Evolutionary conservation across 2,329 filamentous ascomycete species (phyloP).

Genomic region (Calonectria pseudoreteaudii): DNA sequence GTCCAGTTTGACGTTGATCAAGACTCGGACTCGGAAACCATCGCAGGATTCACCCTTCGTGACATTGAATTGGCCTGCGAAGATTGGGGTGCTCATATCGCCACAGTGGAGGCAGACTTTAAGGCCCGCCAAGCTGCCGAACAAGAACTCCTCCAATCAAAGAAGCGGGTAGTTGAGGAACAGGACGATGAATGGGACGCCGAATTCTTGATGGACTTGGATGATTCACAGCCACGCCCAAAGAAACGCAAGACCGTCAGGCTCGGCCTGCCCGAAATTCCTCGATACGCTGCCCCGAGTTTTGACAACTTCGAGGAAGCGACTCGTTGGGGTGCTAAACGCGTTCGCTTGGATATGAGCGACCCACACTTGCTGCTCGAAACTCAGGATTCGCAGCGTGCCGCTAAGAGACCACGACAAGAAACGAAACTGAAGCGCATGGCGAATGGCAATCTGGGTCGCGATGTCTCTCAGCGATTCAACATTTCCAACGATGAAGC

Average conservation of each 20-base stretch:
- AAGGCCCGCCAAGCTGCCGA: slow-evolving; percentile 47
- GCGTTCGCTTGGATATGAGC: slow-evolving; percentile 85
- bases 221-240: slow-evolving; percentile 60
- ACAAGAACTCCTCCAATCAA: slow-evolving; percentile 44
- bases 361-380: slow-evolving; percentile 90
- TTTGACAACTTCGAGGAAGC: slow-evolving; percentile 85
- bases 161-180: slow-evolving; percentile 50
- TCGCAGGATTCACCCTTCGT: slow-evolving; percentile 80
- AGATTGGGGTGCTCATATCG: slow-evolving; percentile 81
- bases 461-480: slow-evolving; percentile 83
- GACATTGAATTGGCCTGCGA: slow-evolving; percentile 89
- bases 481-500: slow-evolving; percentile 97
- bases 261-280: slow-evolving; percentile 68
- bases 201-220: slow-evolving; percentile 66
- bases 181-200: slow-evolving; percentile 73
- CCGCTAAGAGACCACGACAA: slow-evolving; percentile 68
- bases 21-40: slow-evolving; percentile 70
- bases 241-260: slow-evolving; percentile 77
- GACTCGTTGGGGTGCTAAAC: slow-evolving; percentile 79
- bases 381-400: slow-evolving; percentile 74
- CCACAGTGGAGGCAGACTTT: slow-evolving; percentile 57
- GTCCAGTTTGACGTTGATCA: slow-evolving; percentile 61
- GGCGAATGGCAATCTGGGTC: slow-evolving; percentile 76
- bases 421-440: slow-evolving; percentile 73
- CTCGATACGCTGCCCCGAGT: slow-evolving; percentile 73